phyloP scores from a whole-genome alignment of 2,329 filamentous ascomycete genomes.

The Pseudomassariella vexata region DNA sequence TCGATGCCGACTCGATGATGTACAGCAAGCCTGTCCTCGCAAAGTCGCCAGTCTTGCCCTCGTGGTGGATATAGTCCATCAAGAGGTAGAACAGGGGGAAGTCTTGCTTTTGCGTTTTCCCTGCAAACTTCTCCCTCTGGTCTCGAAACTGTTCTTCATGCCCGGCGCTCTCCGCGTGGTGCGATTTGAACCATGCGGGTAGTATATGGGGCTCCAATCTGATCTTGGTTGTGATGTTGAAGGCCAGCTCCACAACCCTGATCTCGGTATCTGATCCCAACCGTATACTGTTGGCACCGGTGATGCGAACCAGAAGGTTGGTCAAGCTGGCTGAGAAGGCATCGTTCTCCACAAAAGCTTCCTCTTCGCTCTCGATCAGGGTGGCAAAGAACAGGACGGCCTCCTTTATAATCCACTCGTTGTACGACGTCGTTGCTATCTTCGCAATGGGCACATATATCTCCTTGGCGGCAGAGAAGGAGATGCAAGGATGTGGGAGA shows the following conservation, averaged over 20 bases:
- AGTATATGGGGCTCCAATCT: conserved; percentile 81
- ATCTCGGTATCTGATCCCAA: conserved; percentile 77
- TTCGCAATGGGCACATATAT: conserved; percentile 87
- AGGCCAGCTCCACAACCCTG: conserved; percentile 85
- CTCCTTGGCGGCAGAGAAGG: conserved; percentile 78
- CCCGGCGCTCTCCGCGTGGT: conserved; percentile 21
- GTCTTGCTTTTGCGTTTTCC: conserved; percentile 80
- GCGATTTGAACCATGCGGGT: conserved; percentile 81
- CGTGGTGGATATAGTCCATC: conserved; percentile 94
- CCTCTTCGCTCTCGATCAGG: conserved; percentile 92
- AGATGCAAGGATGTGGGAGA: conserved; percentile 84
- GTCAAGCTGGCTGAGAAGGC: conserved; percentile 84
- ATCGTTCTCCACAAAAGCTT: conserved; percentile 83
- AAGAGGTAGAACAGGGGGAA: conserved; percentile 95
- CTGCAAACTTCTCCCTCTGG: conserved; percentile 67
- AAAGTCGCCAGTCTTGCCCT: conserved; percentile 92
- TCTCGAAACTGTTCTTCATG: conserved; percentile 35
- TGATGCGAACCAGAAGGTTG: conserved; percentile 75
- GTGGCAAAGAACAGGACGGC: conserved; percentile 84
- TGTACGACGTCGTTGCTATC: conserved; percentile 78
- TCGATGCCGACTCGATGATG: conserved; percentile 88
- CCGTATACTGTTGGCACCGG: conserved; percentile 66
- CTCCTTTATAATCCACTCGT: conserved; percentile 80
- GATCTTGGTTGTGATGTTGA: conserved; percentile 96
- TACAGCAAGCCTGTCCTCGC: conserved; percentile 90